A percentile compares a stretch with the other conserved stretches of the same genome.
phyloP scores from a whole-genome alignment of 129 eudicot species.

The Chrysanthemum lavandulifolium region DNA sequence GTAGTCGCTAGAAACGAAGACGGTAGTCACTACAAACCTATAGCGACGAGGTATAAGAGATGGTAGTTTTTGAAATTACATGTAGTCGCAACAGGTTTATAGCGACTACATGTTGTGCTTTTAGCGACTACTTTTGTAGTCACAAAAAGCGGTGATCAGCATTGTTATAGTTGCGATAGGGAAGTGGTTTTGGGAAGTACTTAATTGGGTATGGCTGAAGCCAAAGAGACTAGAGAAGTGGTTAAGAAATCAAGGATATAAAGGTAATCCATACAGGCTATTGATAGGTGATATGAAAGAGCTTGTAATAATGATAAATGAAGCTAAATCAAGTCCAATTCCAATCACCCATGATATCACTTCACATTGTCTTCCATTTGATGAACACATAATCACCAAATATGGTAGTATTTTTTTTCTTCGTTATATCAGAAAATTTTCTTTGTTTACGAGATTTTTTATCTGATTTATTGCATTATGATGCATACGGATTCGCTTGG shows the following conservation, averaged over 20 bases:
- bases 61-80: too few species aligned
- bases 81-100: too few species aligned
- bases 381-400: constrained; percentile 12
- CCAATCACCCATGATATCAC: constrained; percentile 30
- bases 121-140: too few species aligned
- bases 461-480: not conserved
- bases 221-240: constrained; percentile 36
- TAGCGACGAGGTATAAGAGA: too few species aligned
- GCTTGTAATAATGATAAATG: not conserved
- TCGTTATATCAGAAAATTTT: not conserved
- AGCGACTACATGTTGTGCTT: too few species aligned
- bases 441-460: not conserved
- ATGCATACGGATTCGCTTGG: not conserved
- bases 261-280: constrained; percentile 35
- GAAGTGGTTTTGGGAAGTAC: constrained; percentile 19
- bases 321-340: constrained; percentile 25
- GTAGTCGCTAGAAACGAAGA: too few species aligned
- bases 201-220: constrained; percentile 44
- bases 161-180: constrained; percentile 9
- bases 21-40: too few species aligned
- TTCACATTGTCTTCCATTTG: constrained; percentile 27
- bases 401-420: constrained; percentile 24
- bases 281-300: constrained; percentile 35
- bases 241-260: constrained; percentile 33
- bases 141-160: not conserved